phyloP scores from a whole-genome alignment of 2,329 filamentous ascomycete species.

The Tolypocladium endophyticum region DNA sequence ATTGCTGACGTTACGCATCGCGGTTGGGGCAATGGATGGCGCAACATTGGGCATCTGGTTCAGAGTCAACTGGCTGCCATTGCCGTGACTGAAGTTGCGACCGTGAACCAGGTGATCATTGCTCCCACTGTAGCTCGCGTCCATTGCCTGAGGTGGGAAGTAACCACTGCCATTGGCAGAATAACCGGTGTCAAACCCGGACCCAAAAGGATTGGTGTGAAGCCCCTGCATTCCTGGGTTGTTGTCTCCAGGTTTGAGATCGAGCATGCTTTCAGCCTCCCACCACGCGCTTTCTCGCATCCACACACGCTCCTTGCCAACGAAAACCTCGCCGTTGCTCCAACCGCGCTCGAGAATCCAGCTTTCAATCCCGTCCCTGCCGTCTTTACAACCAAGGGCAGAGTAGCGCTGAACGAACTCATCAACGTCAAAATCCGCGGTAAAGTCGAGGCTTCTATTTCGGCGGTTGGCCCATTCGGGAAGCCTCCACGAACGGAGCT shows the following conservation, averaged over 20 bases:
- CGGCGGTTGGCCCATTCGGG: conserved; percentile 95
- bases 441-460: conserved; percentile 87
- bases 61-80: conserved; percentile 42
- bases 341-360: conserved; percentile 93
- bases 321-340: conserved; percentile 93
- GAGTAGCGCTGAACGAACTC: conserved; percentile 82
- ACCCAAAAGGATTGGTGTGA: conserved; percentile 35
- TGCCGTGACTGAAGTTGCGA: conserved; percentile 45
- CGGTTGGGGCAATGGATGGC: conserved; percentile 52
- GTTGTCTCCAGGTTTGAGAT: conserved; percentile 60
- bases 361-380: conserved; percentile 83
- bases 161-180: conserved; percentile 58
- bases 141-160: conserved; percentile 54
- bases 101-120: conserved; percentile 61
- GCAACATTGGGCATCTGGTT: conserved; percentile 27
- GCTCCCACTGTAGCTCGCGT: conserved; percentile 54
- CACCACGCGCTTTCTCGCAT: conserved; percentile 92
- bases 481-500: conserved; percentile 85
- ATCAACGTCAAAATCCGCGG: conserved; percentile 88
- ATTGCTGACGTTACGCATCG: conserved; percentile 43
- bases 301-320: conserved; percentile 90
- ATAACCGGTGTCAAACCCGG: conserved; percentile 59
- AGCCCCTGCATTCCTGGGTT: conserved; percentile 14
- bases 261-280: conserved; percentile 94
- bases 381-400: conserved; percentile 76